A percentile compares a stretch with the other conserved stretches of the same genome.
These are phyloP conservation scores for Aspergillus panamensis DNA, from an alignment of 495 filamentous ascomycete species.

Conservation along the genomic window DNA sequence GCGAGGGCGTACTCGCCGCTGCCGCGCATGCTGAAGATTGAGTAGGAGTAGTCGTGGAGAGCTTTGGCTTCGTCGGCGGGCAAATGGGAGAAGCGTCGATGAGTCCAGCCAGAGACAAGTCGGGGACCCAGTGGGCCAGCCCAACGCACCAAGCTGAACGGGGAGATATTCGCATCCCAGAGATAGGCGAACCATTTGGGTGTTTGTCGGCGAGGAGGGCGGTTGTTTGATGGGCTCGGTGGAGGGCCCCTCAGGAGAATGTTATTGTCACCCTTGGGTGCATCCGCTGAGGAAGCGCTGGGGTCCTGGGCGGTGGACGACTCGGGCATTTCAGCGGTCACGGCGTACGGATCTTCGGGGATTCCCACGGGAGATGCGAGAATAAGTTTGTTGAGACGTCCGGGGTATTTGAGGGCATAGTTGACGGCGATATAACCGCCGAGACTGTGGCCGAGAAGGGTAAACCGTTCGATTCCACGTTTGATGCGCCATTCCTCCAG, in stretches of 20 bases:
- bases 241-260: slow-evolving; percentile 54
- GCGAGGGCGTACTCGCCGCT: slow-evolving; percentile 91
- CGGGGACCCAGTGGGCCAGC: slow-evolving; percentile 88
- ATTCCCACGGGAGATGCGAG: slow-evolving; percentile 91
- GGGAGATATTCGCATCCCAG: slow-evolving; percentile 96
- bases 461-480: slow-evolving; percentile 87
- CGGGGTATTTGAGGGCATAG: slow-evolving; percentile 94
- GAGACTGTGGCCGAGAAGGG: slow-evolving; percentile 85
- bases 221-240: slow-evolving; percentile 34
- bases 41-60: slow-evolving; percentile 88
- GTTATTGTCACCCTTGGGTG: slow-evolving; percentile 51
- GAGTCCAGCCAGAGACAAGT: slow-evolving; percentile 92
- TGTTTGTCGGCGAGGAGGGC: slow-evolving; percentile 56
- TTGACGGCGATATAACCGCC: slow-evolving; percentile 93
- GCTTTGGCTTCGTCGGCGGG: slow-evolving; percentile 76
- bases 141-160: slow-evolving; percentile 86
- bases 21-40: slow-evolving; percentile 89
- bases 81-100: slow-evolving; percentile 83
- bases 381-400: slow-evolving; percentile 90
- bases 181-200: slow-evolving; percentile 86
- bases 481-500: slow-evolving; percentile 92
- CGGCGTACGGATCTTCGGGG: slow-evolving; percentile 90
- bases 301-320: slow-evolving; percentile 68
- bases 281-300: slow-evolving; percentile 31
- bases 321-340: slow-evolving; percentile 76